Evolutionary conservation across 23 red algal genomes (phyloP).

Genomic region (Gracilariopsis chorda): DNA sequence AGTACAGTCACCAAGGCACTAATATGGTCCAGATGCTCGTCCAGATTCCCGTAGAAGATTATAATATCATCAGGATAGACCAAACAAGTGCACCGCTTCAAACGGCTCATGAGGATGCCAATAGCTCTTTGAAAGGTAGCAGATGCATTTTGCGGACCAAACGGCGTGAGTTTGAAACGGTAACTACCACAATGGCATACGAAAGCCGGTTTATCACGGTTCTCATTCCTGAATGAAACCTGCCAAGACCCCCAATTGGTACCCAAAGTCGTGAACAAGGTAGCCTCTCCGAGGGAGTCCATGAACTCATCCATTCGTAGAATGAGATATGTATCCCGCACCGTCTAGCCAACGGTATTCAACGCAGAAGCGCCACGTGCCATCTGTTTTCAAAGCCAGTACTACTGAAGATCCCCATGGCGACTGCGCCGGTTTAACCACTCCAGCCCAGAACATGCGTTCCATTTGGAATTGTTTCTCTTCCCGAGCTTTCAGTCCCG

Average conservation of each 20-base stretch:
- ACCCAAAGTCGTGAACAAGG: not conserved
- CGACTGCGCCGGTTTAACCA: not conserved
- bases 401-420: not conserved
- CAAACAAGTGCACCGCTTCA: not conserved
- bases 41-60: not conserved
- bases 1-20: not conserved
- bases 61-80: not conserved
- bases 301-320: slow-evolving; percentile 35
- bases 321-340: not conserved
- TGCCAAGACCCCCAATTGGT: not conserved
- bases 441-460: not conserved
- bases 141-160: not conserved
- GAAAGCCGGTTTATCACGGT: not conserved
- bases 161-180: not conserved
- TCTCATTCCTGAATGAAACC: not conserved
- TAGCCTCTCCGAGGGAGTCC: not conserved
- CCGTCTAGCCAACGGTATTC: no score
- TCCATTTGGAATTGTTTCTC: not conserved
- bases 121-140: slow-evolving; percentile 6
- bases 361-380: no score
- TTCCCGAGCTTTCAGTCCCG: not conserved
- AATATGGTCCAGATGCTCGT: not conserved
- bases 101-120: not conserved
- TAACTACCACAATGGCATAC: no score
- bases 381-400: not conserved